Evolutionary conservation across 2,329 filamentous ascomycete genomes (phyloP).

Genomic region (Fusarium nematophilum): DNA sequence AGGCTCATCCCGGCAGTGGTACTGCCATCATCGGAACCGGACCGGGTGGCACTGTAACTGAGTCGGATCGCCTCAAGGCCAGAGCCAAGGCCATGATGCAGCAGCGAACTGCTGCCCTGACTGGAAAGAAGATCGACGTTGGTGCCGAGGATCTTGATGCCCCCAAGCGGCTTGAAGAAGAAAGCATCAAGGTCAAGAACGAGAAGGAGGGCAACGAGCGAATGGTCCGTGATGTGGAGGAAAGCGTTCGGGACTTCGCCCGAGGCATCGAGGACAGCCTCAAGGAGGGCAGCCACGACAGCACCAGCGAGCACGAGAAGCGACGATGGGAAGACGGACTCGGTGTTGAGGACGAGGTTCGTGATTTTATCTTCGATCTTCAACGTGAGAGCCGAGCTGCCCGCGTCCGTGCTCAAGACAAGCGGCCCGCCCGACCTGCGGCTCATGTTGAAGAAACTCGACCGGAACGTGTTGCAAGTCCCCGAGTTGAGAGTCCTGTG

Average conservation of each 20-base stretch:
- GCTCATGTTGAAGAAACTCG: conserved; percentile 57
- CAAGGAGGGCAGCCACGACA: conserved; percentile 81
- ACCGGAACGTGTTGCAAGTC: conserved; percentile 52
- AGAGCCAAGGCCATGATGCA: conserved; percentile 99
- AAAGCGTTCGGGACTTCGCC: conserved; percentile 91
- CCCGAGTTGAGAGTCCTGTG: conserved; percentile 64
- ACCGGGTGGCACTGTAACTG: conserved; percentile 88
- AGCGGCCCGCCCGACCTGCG: conserved; percentile 56
- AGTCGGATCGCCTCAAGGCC: conserved; percentile 93
- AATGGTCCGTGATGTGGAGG: conserved; percentile 97
- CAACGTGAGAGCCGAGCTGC: conserved; percentile 86
- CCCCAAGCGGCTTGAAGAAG: conserved; percentile 87
- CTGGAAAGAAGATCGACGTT: conserved; percentile 80
- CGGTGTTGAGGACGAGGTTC: conserved; percentile 95
- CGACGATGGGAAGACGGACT: conserved; percentile 96
- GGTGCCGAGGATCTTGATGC: conserved; percentile 80
- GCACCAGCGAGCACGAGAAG: conserved; percentile 86
- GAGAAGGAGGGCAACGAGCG: conserved; percentile 95
- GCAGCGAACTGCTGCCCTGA: conserved; percentile 91
- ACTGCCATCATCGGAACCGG: conserved; percentile 90
- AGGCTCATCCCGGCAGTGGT: conserved; percentile 85
- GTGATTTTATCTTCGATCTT: conserved; percentile 97
- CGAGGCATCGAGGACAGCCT: conserved; percentile 86
- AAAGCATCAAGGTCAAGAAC: conserved; percentile 81
- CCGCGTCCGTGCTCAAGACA: conserved; percentile 72